Conservation (phyloP, 1,284 basidiomycete genomes). For the Trichosporon sp. region DNA sequence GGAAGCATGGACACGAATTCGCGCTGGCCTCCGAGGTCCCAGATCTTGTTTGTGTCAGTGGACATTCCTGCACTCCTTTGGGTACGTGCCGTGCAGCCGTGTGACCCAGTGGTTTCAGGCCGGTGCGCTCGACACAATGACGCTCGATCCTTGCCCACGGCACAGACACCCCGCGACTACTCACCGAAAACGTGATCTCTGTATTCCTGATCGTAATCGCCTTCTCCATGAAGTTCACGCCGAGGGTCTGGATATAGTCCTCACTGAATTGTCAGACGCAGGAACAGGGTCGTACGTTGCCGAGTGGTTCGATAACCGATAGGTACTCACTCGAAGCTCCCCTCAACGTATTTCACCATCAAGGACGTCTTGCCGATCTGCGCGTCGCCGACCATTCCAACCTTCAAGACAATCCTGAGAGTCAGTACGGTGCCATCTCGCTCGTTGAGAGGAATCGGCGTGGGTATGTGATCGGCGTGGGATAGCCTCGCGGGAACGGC, state of each 20-base stretch:
- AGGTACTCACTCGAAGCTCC: constrained; percentile 67
- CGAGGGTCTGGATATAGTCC: constrained; percentile 98
- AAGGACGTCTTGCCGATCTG: constrained; percentile 97
- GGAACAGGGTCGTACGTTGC: not conserved
- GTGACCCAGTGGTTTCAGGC: not conserved
- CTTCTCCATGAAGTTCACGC: constrained; percentile 99
- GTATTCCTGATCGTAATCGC: constrained; percentile 94
- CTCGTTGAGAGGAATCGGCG: not conserved
- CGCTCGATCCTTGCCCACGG: not conserved
- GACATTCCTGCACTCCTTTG: not conserved
- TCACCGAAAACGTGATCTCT: constrained; percentile 87
- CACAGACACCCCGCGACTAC: constrained; percentile 17
- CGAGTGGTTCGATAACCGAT: not conserved
- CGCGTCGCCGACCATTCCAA: constrained; percentile 98
- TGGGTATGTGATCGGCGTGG: not conserved
- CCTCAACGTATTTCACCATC: constrained; percentile 98
- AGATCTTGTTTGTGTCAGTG: constrained; percentile 57
- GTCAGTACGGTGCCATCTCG: constrained; percentile 8
- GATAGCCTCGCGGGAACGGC: not conserved
- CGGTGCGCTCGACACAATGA: not conserved
- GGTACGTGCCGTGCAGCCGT: not conserved
- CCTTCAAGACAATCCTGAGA: constrained; percentile 85
- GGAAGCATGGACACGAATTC: constrained; percentile 99
- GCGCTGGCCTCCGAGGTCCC: constrained; percentile 95
- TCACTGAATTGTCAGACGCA: constrained; percentile 54